A percentile compares a stretch with the other conserved stretches of the same genome.
Conservation (phyloP, 371 early-diverging fungal genomes). For the Actinomortierella wolfii region DNA sequence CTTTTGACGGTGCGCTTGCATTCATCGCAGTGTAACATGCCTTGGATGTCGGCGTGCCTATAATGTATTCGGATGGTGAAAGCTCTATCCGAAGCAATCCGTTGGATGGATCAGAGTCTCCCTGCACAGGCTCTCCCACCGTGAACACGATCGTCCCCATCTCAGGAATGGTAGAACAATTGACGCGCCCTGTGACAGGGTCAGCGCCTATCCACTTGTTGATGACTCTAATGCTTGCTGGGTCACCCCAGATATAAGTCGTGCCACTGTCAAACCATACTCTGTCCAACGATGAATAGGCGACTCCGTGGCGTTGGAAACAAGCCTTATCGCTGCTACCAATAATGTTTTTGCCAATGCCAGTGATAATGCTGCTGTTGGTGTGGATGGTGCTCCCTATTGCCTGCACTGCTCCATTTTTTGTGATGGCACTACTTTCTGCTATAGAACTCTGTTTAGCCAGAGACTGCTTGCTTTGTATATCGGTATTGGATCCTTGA, state of each 20-base stretch:
- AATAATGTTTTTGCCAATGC: background rate
- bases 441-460: too few relatives aligned
- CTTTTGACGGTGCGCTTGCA: slow-evolving; percentile 6
- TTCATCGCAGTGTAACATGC: slow-evolving; percentile 23
- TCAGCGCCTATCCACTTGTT: slow-evolving; percentile 34
- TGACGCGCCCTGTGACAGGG: slow-evolving; percentile 21
- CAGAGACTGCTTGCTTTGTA: too few relatives aligned
- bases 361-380: background rate
- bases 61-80: slow-evolving; percentile 22
- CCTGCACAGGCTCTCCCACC: slow-evolving; percentile 1
- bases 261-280: slow-evolving; percentile 40
- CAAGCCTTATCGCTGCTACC: background rate
- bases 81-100: slow-evolving; percentile 10
- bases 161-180: slow-evolving; percentile 8
- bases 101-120: background rate
- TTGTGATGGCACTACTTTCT: too few relatives aligned
- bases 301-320: background rate
- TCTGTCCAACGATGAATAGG: slow-evolving; percentile 12
- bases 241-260: slow-evolving; percentile 33
- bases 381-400: too few relatives aligned
- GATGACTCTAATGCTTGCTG: slow-evolving; percentile 1
- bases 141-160: slow-evolving; percentile 27
- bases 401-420: too few relatives aligned
- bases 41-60: slow-evolving; percentile 7
- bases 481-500: too few relatives aligned